These are phyloP conservation scores for Arthroderma sp. DNA, from an alignment of 2,329 filamentous ascomycete species.

Conservation along the genomic window DNA sequence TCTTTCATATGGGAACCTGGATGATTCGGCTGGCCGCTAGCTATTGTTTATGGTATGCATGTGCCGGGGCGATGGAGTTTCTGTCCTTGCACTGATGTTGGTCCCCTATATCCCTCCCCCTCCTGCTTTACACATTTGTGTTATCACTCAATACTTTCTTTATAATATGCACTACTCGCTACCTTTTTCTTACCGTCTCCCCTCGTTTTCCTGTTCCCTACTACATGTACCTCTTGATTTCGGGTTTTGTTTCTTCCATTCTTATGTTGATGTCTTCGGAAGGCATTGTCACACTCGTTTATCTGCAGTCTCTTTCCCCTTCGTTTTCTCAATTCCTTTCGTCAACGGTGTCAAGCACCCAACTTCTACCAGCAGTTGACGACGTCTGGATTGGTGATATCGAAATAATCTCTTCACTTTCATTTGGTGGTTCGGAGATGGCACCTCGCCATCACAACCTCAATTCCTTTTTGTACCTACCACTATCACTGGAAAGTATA, in stretches of 20 bases:
- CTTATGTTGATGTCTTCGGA: not conserved
- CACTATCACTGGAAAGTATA: not conserved
- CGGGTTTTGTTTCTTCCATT: not conserved
- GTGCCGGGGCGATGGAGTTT: slow-evolving; percentile 1
- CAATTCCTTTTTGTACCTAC: no score
- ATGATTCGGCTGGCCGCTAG: slow-evolving; percentile 5
- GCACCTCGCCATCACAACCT: no score
- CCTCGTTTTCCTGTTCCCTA: not conserved
- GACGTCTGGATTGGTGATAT: no score
- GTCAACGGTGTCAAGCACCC: not conserved
- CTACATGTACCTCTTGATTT: not conserved
- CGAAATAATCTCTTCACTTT: no score
- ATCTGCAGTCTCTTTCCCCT: not conserved
- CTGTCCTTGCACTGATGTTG: not conserved
- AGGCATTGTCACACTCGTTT: not conserved
- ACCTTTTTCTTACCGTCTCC: not conserved
- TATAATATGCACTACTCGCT: not conserved
- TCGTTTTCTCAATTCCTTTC: not conserved
- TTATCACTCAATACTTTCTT: not conserved
- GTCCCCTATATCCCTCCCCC: not conserved
- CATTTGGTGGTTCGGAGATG: no score
- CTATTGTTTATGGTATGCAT: slow-evolving; percentile 2
- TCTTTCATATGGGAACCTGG: not conserved
- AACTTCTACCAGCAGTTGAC: no score
- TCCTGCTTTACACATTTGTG: not conserved